phyloP scores from a whole-genome alignment of 768 basidiomycete genomes.

The Leucocoprinus birnbaumii region DNA sequence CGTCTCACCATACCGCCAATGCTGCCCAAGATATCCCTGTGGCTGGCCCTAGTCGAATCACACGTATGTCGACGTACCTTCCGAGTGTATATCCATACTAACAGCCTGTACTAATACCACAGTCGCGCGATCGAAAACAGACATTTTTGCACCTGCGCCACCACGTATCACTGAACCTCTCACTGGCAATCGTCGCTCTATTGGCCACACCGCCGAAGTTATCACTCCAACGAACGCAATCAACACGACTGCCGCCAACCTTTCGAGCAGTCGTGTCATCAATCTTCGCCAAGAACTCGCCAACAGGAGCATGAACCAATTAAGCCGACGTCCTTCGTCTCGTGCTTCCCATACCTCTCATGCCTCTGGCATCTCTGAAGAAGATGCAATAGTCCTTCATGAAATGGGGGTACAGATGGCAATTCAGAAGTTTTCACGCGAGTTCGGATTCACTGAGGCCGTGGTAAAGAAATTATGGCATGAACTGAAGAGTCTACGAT shows the following conservation, averaged over 20 bases:
- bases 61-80: not conserved
- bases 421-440: conserved; percentile 37
- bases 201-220: not conserved
- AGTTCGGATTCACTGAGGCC: conserved; percentile 39
- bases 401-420: conserved; percentile 21
- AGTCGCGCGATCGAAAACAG: conserved; percentile 3
- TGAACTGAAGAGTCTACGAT: conserved; percentile 27
- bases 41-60: not conserved
- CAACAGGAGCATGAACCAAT: conserved; percentile 8
- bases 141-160: conserved; percentile 1
- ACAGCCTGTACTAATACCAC: too few relatives aligned
- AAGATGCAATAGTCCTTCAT: conserved; percentile 4
- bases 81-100: too few relatives aligned
- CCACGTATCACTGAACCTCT: not conserved
- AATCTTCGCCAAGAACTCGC: conserved; percentile 7
- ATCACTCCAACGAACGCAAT: not conserved
- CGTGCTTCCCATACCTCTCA: not conserved
- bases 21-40: not conserved
- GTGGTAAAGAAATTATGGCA: conserved; percentile 38
- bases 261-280: not conserved
- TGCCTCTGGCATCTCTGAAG: conserved; percentile 2
- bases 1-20: not conserved
- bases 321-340: not conserved
- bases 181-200: not conserved
- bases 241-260: not conserved